Evolutionary conservation across 257 asterid species (phyloP), one percentile per base, ranked within the genome.

Genomic region (Solanum sejunctum): DNA sequence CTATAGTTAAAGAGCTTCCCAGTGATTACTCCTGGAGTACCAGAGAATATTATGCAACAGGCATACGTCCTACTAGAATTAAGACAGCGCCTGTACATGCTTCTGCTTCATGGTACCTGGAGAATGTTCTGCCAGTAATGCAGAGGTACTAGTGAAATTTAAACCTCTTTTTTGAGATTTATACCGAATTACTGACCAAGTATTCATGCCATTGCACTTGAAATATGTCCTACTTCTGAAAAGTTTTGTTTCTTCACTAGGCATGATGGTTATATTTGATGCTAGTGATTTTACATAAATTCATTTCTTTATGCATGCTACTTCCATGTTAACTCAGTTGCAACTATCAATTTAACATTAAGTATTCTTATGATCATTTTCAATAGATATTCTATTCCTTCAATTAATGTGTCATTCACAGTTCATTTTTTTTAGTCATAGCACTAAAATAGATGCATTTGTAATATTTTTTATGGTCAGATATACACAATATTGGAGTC

Each of bases 81-180:
- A 90, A 90, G 84, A 88, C 91, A 12, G 92, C 92, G 16, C 90
- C 92, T 78, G 81, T 87, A 58, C 92, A 88, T 87, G 92, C 91
- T 67, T 85, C 92, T 85, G 92, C 88, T 43, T 36, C 81, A 36
- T 90, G 92, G 92, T 90, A 90, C 85, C 86, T 78, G 83, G 91
- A 88, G 82, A 88, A 90, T 77, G 91, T 90, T 82, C 83, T 88
- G 87, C 92, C 91, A 61, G 56, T 86, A 51, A 70, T 90, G 89
- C 86, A 85, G 85, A 88, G 92, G 92, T 90, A 70, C 52, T 87
- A 82, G 17, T 52, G 72, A 63, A 81, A 57, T 54, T 9, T 83
- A 23, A 55, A 54, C 52, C 67, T 63, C 75, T 43, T 32, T 21
- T 81, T 16, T 45, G 47, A 66, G 39, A 28, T 10, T 21, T 67